phyloP scores from a whole-genome alignment of 129 eudicot genomes.

The Centaurea solstitialis region DNA sequence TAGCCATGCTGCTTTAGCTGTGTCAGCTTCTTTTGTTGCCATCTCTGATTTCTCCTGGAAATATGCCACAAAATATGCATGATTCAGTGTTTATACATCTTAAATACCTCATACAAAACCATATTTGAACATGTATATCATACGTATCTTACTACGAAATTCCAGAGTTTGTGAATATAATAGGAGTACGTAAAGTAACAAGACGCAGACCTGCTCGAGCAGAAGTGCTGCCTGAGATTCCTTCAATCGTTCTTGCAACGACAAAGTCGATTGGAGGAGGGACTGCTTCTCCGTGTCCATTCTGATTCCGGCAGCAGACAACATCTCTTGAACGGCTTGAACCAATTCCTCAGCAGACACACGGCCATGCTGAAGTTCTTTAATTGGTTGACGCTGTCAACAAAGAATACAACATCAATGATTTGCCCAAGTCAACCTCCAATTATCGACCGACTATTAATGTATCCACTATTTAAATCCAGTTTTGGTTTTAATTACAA shows the following conservation, averaged over 20 bases:
- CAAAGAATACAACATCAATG: not conserved
- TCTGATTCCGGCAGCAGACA: slow-evolving; percentile 89
- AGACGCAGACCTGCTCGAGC: slow-evolving; percentile 81
- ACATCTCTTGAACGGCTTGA: slow-evolving; percentile 98
- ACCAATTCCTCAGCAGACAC: slow-evolving; percentile 92
- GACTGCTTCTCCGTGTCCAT: slow-evolving; percentile 88
- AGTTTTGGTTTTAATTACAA: not conserved
- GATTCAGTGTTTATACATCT: not conserved
- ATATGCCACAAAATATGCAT: not conserved
- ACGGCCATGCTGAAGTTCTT: slow-evolving; percentile 82
- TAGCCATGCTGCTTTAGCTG: slow-evolving; percentile 96
- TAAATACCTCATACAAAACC: not conserved
- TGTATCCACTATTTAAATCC: not conserved
- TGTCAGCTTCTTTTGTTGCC: slow-evolving; percentile 92
- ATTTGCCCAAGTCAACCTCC: not conserved
- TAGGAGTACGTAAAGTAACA: not conserved
- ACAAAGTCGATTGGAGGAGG: slow-evolving; percentile 69
- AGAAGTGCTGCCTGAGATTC: slow-evolving; percentile 91
- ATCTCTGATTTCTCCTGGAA: slow-evolving; percentile 81
- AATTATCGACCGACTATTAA: not conserved
- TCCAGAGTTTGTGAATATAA: not conserved
- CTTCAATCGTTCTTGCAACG: slow-evolving; percentile 81
- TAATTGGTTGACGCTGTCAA: slow-evolving; percentile 49
- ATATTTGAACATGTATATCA: too few species aligned
- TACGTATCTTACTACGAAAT: not conserved